Evolutionary conservation across 164 flowering plant genomes (phyloP), one percentile per base, ranked within the genome.

Genomic region (Vitis amurensis): DNA sequence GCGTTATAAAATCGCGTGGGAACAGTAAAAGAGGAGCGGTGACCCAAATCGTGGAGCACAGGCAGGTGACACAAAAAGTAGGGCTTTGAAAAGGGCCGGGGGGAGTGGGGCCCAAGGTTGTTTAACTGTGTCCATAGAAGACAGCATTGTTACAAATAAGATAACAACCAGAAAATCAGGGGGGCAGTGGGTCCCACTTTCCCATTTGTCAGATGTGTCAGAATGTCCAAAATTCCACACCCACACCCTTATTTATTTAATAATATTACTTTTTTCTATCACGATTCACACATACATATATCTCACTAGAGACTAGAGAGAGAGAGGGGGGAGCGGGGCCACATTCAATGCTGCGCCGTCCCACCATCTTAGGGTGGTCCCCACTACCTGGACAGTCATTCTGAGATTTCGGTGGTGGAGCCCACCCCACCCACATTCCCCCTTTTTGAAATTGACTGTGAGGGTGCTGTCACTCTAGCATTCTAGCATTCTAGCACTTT

Each of bases 161-260:
- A 66, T 15, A 13, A 29, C 27, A 15, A 15, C 59, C 68, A 52
- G 49, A 66, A 30, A 66, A 52, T 53, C 57, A 19, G 59, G 59
- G 68, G 16, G 17, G 7, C 16, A 59, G 51, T 29, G 68, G 59
- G 59, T 7, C 49, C 59, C 59, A 52, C 59, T 27, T 11, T 14
- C 10, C 17, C 64, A 12, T 17, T 11, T 64, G 67, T 27, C 67
- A 62, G 51, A 15, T 8, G 16, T 67, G 69, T 67, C 70, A 67
- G 70, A 2, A 19, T 1, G 17, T 19, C 11, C 62, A 67, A 67
- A 56, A 57, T 57, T 8, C 63, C 69, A 67, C 65, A n/a, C 16
- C 44, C 44, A 37, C 7, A 37, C 44, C 44, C 44, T 37, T 37
- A 37, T 37, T 37, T 37, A 37, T 37, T 37, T 37, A 37, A 37